Conservation (phyloP, 192 early-diverging fungal species). For the Coemansia sp. region DNA sequence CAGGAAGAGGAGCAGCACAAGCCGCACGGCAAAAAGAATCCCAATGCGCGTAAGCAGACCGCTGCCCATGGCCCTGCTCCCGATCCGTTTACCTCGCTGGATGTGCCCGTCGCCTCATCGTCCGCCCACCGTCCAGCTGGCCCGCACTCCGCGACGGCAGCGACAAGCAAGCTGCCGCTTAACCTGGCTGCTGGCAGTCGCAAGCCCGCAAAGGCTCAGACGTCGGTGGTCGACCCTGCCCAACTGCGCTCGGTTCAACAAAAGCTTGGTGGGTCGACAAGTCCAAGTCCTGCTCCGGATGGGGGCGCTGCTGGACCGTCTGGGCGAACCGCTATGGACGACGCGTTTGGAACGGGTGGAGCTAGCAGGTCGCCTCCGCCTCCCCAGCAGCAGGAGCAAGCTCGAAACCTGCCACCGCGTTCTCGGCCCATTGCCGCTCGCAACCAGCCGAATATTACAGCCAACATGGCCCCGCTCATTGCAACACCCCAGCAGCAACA, state of each 20-base stretch:
- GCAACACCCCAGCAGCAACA: background rate
- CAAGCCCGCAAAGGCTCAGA: slow-evolving; percentile 26
- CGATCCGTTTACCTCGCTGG: slow-evolving; percentile 27
- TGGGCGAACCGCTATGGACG: slow-evolving; percentile 24
- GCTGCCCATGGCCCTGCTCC: background rate
- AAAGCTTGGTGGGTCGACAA: slow-evolving; percentile 23
- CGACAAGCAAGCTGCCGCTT: slow-evolving; percentile 30
- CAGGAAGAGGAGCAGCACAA: slow-evolving; percentile 68
- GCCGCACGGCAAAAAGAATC: slow-evolving; percentile 7
- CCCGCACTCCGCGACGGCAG: background rate
- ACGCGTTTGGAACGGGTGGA: slow-evolving; percentile 21
- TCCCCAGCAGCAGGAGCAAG: slow-evolving; percentile 1
- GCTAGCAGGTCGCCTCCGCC: background rate
- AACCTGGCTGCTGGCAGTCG: slow-evolving; percentile 40
- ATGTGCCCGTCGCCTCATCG: slow-evolving; percentile 7
- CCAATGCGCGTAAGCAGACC: background rate
- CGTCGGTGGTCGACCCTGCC: slow-evolving; percentile 44
- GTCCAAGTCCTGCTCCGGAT: background rate
- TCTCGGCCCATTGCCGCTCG: slow-evolving; percentile 31
- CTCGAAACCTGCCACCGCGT: slow-evolving; percentile 20
- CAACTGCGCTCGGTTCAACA: slow-evolving; percentile 55
- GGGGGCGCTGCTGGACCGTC: slow-evolving; percentile 6
- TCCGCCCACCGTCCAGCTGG: background rate
- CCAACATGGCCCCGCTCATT: background rate
- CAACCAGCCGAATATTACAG: slow-evolving; percentile 1